These are phyloP conservation scores for Triangularia verruculosa DNA, from an alignment of 2,329 filamentous ascomycete species.

Conservation along the genomic window DNA sequence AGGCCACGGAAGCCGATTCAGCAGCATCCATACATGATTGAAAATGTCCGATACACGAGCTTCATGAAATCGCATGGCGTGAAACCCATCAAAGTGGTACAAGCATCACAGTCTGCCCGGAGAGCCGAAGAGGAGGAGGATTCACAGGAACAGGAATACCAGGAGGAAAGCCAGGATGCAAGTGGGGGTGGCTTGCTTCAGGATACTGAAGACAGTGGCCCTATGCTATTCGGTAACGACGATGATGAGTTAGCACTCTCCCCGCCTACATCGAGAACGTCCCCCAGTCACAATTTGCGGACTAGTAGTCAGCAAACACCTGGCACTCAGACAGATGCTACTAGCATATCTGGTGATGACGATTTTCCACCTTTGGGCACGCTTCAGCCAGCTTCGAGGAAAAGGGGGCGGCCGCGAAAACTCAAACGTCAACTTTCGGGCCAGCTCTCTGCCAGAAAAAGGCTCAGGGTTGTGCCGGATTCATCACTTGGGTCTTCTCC, in stretches of 20 bases:
- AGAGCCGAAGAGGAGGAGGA: slow-evolving; percentile 38
- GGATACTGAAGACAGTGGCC: slow-evolving; percentile 21
- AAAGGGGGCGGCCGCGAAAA: slow-evolving; percentile 7
- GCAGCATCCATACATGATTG: slow-evolving; percentile 56
- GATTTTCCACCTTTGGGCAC: slow-evolving; percentile 32
- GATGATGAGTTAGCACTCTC: slow-evolving; percentile 32
- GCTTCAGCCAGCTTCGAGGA: slow-evolving; percentile 20
- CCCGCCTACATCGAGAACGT: slow-evolving; percentile 31
- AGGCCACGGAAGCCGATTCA: slow-evolving; percentile 60
- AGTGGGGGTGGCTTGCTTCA: slow-evolving; percentile 16
- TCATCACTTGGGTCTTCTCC: slow-evolving; percentile 22
- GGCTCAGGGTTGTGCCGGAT: slow-evolving; percentile 19
- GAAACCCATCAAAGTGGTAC: slow-evolving; percentile 47
- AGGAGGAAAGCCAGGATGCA: slow-evolving; percentile 49
- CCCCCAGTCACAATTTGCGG: slow-evolving; percentile 22
- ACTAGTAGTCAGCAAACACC: slow-evolving; percentile 32
- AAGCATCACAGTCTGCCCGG: slow-evolving; percentile 25
- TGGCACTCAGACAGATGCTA: slow-evolving; percentile 32
- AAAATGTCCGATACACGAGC: slow-evolving; percentile 53
- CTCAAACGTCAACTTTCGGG: slow-evolving; percentile 27
- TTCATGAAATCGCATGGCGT: slow-evolving; percentile 54
- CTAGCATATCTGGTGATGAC: slow-evolving; percentile 33
- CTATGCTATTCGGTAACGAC: slow-evolving; percentile 23
- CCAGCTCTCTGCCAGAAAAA: slow-evolving; percentile 28
- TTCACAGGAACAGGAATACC: slow-evolving; percentile 50